Percentiles rank a stretch among this genome's conserved stretches.
These are phyloP conservation scores for Knufia fluminis DNA, from an alignment of 2,329 filamentous ascomycete species.

Conservation along the genomic window DNA sequence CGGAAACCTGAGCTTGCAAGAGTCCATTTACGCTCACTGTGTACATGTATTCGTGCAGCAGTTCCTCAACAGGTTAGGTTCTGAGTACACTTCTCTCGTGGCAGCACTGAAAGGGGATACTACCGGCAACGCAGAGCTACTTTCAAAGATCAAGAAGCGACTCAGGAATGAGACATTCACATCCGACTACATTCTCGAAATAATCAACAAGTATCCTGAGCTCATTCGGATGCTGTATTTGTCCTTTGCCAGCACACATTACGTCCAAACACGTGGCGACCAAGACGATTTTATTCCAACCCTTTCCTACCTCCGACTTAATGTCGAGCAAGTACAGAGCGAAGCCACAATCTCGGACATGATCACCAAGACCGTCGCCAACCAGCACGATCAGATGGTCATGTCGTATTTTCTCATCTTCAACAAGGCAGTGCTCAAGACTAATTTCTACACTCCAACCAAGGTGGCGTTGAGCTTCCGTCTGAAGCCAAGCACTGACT, in stretches of 20 bases:
- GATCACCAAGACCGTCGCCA: constrained; percentile 70
- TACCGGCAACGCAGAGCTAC: constrained; percentile 72
- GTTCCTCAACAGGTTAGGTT: constrained; percentile 88
- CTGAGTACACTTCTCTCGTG: constrained; percentile 81
- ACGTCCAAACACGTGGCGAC: constrained; percentile 56
- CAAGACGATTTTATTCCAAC: constrained; percentile 62
- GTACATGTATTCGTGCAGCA: constrained; percentile 97
- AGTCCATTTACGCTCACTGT: constrained; percentile 94
- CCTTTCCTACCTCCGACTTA: constrained; percentile 56
- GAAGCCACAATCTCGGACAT: constrained; percentile 64
- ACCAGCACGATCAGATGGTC: constrained; percentile 96
- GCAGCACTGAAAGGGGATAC: constrained; percentile 73
- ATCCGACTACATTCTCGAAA: constrained; percentile 94
- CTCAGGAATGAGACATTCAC: constrained; percentile 96
- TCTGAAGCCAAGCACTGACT: constrained; percentile 62
- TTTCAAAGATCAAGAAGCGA: constrained; percentile 91
- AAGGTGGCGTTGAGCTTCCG: constrained; percentile 98
- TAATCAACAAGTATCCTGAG: constrained; percentile 82
- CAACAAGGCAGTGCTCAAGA: constrained; percentile 89
- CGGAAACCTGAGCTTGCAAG: constrained; percentile 81
- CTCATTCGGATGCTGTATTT: constrained; percentile 83
- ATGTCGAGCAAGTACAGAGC: constrained; percentile 64
- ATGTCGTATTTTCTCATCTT: constrained; percentile 95
- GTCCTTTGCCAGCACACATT: constrained; percentile 82
- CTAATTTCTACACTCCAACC: constrained; percentile 94